Conservation (phyloP, 495 filamentous ascomycete species). For the Poronia punctata region DNA sequence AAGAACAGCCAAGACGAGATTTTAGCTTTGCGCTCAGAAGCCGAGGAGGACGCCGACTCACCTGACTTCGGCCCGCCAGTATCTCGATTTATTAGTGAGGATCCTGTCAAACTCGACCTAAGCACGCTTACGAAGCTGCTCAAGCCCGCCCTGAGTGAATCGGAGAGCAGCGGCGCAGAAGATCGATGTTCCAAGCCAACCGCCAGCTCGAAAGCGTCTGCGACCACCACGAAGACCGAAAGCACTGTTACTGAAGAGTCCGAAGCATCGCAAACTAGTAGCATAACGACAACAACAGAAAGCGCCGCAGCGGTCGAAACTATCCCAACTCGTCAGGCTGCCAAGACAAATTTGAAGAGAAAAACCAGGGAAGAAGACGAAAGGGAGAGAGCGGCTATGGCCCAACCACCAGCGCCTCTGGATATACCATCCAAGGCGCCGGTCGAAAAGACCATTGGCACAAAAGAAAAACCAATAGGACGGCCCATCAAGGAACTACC, state of each 20-base stretch:
- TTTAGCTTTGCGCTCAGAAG: constrained; percentile 42
- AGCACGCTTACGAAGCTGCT: constrained; percentile 10
- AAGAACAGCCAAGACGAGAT: constrained; percentile 36
- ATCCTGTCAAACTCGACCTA: constrained; percentile 50
- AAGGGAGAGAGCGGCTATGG: constrained; percentile 22
- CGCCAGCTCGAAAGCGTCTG: constrained; percentile 12
- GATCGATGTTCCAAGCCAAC: constrained; percentile 11
- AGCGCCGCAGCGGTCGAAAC: constrained; percentile 10
- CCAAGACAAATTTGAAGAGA: constrained; percentile 23
- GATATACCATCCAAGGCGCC: constrained; percentile 8
- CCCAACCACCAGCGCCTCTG: constrained; percentile 4
- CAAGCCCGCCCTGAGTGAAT: constrained; percentile 9
- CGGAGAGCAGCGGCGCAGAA: constrained; percentile 14
- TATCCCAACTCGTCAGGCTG: constrained; percentile 7
- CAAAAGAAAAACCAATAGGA: constrained; percentile 12
- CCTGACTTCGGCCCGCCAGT: constrained; percentile 61
- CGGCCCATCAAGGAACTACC: constrained; percentile 31
- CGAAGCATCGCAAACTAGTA: neutral
- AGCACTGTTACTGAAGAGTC: constrained; percentile 6
- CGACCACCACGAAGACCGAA: constrained; percentile 12
- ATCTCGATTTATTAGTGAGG: constrained; percentile 57
- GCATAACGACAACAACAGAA: constrained; percentile 23
- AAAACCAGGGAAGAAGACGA: constrained; percentile 28
- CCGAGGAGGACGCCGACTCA: constrained; percentile 46
- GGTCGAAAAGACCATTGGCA: constrained; percentile 10